Percentiles rank a stretch among this genome's conserved stretches.
phyloP scores from a whole-genome alignment of 192 early-diverging fungal genomes.

The Paraglomus brasilianum region DNA sequence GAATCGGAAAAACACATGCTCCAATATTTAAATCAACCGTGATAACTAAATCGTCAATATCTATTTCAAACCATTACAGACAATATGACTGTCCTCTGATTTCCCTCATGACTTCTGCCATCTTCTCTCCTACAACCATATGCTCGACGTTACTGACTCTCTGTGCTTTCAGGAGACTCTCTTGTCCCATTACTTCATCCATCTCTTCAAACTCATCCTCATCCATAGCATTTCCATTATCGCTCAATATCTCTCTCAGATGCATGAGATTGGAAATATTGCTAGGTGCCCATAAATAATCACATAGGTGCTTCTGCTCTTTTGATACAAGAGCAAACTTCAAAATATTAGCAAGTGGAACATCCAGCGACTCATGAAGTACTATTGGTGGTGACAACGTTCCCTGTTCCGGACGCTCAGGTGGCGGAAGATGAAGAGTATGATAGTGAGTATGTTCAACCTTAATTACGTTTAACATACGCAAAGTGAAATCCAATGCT shows the following conservation, averaged over 20 bases:
- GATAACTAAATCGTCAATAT: too few species aligned
- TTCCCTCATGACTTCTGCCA: conserved; percentile 15
- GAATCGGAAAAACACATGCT: too few species aligned
- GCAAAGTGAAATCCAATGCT: conserved; percentile 5
- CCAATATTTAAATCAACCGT: too few species aligned
- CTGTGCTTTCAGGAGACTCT: conserved; percentile 1
- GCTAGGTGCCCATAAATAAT: conserved; percentile 23
- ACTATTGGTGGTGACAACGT: conserved; percentile 15
- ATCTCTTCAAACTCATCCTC: conserved; percentile 9
- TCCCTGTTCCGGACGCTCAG: too few species aligned
- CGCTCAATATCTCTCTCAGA: conserved; percentile 5
- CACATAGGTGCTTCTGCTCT: conserved; percentile 25
- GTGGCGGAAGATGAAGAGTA: too few species aligned
- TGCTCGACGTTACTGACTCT: conserved; percentile 19
- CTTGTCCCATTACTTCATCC: conserved; percentile 7
- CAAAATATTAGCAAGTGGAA: background rate
- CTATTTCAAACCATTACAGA: too few species aligned
- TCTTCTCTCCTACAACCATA: conserved; percentile 26
- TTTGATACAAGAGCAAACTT: conserved; percentile 6
- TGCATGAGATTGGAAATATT: conserved; percentile 29
- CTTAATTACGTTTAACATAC: conserved; percentile 27
- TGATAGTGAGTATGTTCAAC: conserved; percentile 22
- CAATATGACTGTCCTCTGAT: background rate
- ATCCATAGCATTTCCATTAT: background rate
- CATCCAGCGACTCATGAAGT: conserved; percentile 25